Base-by-base conservation (phyloP, 2,329 filamentous ascomycete species). In the Polychaeton citri region DNA sequence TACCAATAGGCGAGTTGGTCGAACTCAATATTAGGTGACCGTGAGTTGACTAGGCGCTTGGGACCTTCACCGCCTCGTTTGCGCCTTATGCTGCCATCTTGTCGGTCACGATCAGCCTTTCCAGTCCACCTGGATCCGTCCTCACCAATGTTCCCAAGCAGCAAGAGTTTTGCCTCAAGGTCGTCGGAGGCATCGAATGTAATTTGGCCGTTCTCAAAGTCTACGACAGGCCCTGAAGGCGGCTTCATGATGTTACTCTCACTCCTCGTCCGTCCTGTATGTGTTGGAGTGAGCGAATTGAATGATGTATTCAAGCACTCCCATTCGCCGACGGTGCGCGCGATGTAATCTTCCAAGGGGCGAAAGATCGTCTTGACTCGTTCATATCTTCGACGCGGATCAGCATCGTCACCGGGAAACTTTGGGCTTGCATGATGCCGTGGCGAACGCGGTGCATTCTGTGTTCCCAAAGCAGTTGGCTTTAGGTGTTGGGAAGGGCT, bases 111-210 rank as follows among this genome's bases (percentile, higher is more conserved):
- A 16, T 57, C 44, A 36, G 56, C 37, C 33, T 69, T 69, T 2
- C 79, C 81, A 32, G 79, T 77, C 81, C 82, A 88, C 83, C 81
- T 88, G 6, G 72, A 73, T 2, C 81, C 82, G 51, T 90, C 90
- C 52, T 90, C 83, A 1, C 78, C 80, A 45, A 87, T 68, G 48
- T 87, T 74, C 2, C 81, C 82, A 2, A 87, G 57, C 5, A 86
- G 63, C 15, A 88, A 62, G 4, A 81, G 71, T 51, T 86, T 90
- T 1, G 79, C 73, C 52, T 90, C 83, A 15, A 86, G 59, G 34
- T 82, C 77, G 21, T 69, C 69, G 3, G 76, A 41, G 9, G 57
- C 18, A 62, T 60, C 30, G 59, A 54, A 39, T 4, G 12, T 17
- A 17, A 32, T 32, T 15, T 7, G 7, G 3, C 12, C 24, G 15